Evolutionary conservation across 1,284 basidiomycete genomes (phyloP).

Genomic region (Ustilago lituana): DNA sequence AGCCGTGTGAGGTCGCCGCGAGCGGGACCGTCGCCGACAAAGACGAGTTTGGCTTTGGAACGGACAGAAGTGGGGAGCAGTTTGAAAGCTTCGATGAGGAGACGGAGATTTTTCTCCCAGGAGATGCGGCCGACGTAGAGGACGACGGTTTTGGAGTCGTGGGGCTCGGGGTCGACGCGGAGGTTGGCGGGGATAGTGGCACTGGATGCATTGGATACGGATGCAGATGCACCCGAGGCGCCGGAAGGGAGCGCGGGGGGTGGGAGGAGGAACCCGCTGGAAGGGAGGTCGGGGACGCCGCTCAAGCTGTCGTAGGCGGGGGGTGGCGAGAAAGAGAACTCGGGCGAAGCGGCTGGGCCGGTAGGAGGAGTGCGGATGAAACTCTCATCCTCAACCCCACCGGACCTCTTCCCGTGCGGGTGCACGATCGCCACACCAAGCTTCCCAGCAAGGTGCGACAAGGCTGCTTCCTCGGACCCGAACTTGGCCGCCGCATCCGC

Average conservation of each 20-base stretch:
- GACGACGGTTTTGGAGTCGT: conserved; percentile 63
- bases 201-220: no score
- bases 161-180: conserved; percentile 23
- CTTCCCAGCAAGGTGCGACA: conserved; percentile 47
- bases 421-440: conserved; percentile 40
- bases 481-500: conserved; percentile 34
- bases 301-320: conserved; percentile 60
- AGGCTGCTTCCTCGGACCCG: conserved; percentile 33
- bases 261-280: conserved; percentile 50
- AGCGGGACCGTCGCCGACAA: conserved; percentile 73
- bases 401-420: not conserved
- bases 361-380: conserved; percentile 69
- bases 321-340: conserved; percentile 61
- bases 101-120: conserved; percentile 74
- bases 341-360: conserved; percentile 48
- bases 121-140: conserved; percentile 69
- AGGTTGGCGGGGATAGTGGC: conserved; percentile 10
- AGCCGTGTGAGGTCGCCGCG: conserved; percentile 69
- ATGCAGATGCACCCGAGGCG: no score
- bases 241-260: conserved; percentile 46
- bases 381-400: conserved; percentile 39
- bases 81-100: conserved; percentile 71
- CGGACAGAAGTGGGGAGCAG: conserved; percentile 59
- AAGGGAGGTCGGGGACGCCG: conserved; percentile 53
- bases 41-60: conserved; percentile 70